Evolutionary conservation across 768 basidiomycete genomes (phyloP), one percentile per base, ranked within the genome.

Genomic region (Russula olivacea): DNA sequence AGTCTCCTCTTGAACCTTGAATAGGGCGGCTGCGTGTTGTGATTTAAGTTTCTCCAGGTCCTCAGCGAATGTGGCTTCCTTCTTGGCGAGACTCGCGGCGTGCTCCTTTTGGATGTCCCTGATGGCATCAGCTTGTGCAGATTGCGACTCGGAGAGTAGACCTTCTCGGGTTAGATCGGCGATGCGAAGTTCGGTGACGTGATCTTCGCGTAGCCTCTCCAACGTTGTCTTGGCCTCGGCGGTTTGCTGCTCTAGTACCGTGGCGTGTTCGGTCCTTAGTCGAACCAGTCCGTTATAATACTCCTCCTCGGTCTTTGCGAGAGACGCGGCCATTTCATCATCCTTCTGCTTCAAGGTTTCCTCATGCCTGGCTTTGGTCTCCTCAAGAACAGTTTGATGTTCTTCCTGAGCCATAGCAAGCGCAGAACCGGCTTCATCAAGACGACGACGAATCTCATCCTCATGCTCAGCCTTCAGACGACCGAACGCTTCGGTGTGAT

Each of bases 251-350:
- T 82, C 82, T 61, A 93, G 76, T 28, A 82, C 78, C 64, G 85
- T 82, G 3, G 82, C 79, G 68, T 93, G 90, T 70, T 90, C 87
- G 15, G 72, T 77, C 48, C 90, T 87, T 53, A 93, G 81, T 68
- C 88, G 89, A 15, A 85, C 88, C 47, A 93, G 76, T 23, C 84
- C 85, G 61, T 91, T 85, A 71, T 91, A 90, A 69, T 91, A 91
- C 70, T 91, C 87, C 68, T 87, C 89, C 69, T 89, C 88, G 7
- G 87, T 90, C 56, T 79, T 81, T 64, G 84, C 83, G 15, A 90
- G 79, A 45, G 78, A 75, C 14, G 79, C 76, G 7, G 83, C 78
- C 30, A 82, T 74, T 64, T 83, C 79, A 12, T 83, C 84, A 48
- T 87, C 85, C 71, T 83, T 84, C 71, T 79, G 77, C 73, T 85